phyloP scores from a whole-genome alignment of 2,329 filamentous ascomycete genomes.

The Penicillium palitans region DNA sequence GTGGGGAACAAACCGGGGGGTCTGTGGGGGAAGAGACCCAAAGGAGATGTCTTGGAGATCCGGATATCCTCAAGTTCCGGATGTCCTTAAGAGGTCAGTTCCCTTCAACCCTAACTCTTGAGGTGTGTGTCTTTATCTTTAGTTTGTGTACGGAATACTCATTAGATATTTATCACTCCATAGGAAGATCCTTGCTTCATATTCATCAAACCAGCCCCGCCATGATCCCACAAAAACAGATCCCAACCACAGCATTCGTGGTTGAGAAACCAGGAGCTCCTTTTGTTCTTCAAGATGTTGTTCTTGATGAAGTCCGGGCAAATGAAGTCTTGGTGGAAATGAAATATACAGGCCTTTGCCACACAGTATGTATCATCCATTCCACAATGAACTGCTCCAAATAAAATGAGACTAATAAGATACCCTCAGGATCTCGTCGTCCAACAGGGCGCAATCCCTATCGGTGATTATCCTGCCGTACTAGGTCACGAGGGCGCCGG shows the following conservation, averaged over 20 bases:
- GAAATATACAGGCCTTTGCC: conserved; percentile 39
- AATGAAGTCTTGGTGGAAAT: conserved; percentile 40
- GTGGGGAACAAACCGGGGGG: conserved; percentile 12
- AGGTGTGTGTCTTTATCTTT: not conserved
- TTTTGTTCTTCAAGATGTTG: conserved; percentile 29
- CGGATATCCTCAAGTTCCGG: not conserved
- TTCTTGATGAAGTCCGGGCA: conserved; percentile 28
- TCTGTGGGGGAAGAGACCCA: conserved; percentile 12
- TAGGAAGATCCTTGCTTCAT: not conserved
- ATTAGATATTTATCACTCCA: not conserved
- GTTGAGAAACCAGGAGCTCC: conserved; percentile 19
- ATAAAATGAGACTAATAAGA: not conserved
- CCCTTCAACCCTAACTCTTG: not conserved
- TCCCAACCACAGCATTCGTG: conserved; percentile 24
- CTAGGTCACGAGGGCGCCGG: conserved; percentile 31
- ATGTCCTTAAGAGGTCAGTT: not conserved
- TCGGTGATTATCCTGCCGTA: conserved; percentile 28
- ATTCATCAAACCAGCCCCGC: not conserved
- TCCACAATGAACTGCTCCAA: not conserved
- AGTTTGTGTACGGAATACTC: not conserved
- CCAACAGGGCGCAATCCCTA: conserved; percentile 26
- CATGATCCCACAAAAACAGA: conserved; percentile 22
- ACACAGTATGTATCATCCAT: conserved; percentile 25
- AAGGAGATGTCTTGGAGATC: not conserved
- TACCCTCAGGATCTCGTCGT: conserved; percentile 29